Evolutionary conservation across 768 basidiomycete genomes (phyloP), one percentile per base, ranked within the genome.

Genomic region (Leccinellum rugosiceps): DNA sequence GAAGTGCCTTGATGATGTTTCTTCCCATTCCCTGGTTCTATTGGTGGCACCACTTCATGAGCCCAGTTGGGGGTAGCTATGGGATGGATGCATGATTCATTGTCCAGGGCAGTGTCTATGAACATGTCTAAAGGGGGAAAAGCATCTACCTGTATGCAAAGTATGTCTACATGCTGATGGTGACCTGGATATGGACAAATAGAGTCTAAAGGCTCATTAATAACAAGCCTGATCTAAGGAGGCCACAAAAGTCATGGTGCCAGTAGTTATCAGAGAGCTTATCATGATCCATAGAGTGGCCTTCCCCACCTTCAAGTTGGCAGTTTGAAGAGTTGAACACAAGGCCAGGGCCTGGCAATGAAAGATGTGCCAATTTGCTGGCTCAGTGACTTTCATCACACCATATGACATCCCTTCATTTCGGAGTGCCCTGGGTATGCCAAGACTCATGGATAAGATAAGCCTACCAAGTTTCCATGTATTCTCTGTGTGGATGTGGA

Each of bases 401-500:
- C 44, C n/a, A 52, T 57, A 2, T 56, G 64, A 14, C 19, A 13
- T 6, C 58, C 61, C 5, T 2, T 53, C 7, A 14, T 52, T 3
- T 65, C 53, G 3, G 53, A 65, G 4, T 50, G 15, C 17, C 38
- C 53, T 10, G 30, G 45, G 43, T 14, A 52, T 43, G 58, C 56
- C 56, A 58, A 60, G 38, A 11, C 53, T 63, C 11, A 8, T 59
- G 23, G 26, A 65, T 14, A 52, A 56, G 58, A 52, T 31, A 11
- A 10, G 47, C 60, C 6, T 58, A 58, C 30, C 35, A 55, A 26
- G 53, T 59, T 21, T 48, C 59, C 44, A 9, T 6, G 21, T 58
- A 62, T 54, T 63, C 52, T 1, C 14, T 21, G 1, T 31, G 32
- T 3, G 32, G 54, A 21, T 57, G 63, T 43, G 55, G 58, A 5